A percentile compares a stretch with the other conserved stretches of the same genome.
These are phyloP conservation scores for Trichophyton benhamiae DNA, from an alignment of 2,329 filamentous ascomycete genomes.

Conservation along the genomic window DNA sequence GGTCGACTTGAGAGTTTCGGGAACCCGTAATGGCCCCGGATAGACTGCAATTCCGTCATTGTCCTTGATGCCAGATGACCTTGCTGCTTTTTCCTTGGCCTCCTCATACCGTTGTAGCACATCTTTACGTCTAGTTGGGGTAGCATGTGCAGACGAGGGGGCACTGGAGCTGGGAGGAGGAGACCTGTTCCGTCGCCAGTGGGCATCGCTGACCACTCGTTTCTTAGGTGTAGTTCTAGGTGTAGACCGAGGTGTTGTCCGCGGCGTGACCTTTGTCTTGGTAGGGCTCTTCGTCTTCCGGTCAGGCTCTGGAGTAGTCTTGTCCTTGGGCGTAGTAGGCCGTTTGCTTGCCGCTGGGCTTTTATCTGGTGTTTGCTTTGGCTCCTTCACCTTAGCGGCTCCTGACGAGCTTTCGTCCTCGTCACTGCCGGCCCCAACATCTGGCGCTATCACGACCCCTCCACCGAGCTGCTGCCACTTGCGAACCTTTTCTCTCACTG, in stretches of 20 bases:
- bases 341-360: constrained; percentile 20
- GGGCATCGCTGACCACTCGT: constrained; percentile 81
- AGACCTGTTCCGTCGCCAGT: constrained; percentile 54
- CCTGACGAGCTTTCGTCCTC: constrained; percentile 18
- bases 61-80: neutral
- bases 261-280: constrained; percentile 14
- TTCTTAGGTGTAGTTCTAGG: constrained; percentile 60
- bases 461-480: constrained; percentile 75
- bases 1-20: constrained; percentile 9
- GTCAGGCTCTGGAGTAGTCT: constrained; percentile 11
- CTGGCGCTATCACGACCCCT: constrained; percentile 49
- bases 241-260: constrained; percentile 13
- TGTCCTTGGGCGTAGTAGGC: constrained; percentile 24
- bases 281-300: constrained; percentile 4
- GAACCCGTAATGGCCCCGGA: constrained; percentile 16
- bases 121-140: constrained; percentile 33
- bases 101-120: constrained; percentile 19
- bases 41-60: constrained; percentile 21
- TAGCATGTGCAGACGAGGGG: constrained; percentile 27
- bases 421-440: constrained; percentile 49
- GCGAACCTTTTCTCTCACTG: constrained; percentile 68
- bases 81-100: neutral
- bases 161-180: constrained; percentile 26
- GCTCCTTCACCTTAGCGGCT: constrained; percentile 13
- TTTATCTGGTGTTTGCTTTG: constrained; percentile 22